Evolutionary conservation across 2,329 filamentous ascomycete genomes (phyloP).

Genomic region (Pseudovirgaria hyperparasitica): DNA sequence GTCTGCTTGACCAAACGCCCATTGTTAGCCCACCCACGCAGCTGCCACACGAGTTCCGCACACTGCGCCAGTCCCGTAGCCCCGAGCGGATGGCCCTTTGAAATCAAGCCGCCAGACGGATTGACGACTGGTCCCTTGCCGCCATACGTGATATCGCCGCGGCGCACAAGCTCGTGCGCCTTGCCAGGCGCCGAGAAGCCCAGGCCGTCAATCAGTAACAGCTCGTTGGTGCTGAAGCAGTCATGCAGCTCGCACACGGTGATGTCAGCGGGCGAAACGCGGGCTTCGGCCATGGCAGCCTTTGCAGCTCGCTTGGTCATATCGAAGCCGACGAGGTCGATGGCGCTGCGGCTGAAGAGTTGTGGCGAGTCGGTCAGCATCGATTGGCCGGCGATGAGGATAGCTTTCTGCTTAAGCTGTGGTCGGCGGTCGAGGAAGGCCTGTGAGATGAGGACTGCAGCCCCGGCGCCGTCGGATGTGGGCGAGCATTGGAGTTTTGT

Average conservation of each 20-base stretch:
- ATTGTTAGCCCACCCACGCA: slow-evolving; percentile 93
- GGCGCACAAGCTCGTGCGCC: slow-evolving; percentile 79
- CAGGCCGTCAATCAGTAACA: slow-evolving; percentile 75
- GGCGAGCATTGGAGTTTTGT: slow-evolving; percentile 96
- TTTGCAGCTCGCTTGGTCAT: slow-evolving; percentile 65
- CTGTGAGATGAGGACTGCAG: slow-evolving; percentile 78
- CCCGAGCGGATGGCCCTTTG: slow-evolving; percentile 87
- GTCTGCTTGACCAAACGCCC: slow-evolving; percentile 51
- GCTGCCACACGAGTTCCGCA: slow-evolving; percentile 86
- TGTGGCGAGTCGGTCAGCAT: slow-evolving; percentile 69
- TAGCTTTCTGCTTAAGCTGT: slow-evolving; percentile 64
- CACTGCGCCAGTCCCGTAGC: slow-evolving; percentile 89
- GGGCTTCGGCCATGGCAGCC: slow-evolving; percentile 59
- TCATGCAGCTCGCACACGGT: slow-evolving; percentile 88
- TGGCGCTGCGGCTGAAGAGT: slow-evolving; percentile 65
- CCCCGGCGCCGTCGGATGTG: slow-evolving; percentile 82
- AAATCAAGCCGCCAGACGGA: slow-evolving; percentile 84
- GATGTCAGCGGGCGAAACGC: slow-evolving; percentile 51
- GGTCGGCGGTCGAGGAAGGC: slow-evolving; percentile 74
- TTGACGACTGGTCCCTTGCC: slow-evolving; percentile 65
- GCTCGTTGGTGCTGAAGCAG: slow-evolving; percentile 91
- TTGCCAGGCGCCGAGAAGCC: slow-evolving; percentile 66
- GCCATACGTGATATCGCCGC: slow-evolving; percentile 83
- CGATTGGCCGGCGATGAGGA: slow-evolving; percentile 76
- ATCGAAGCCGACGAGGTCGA: slow-evolving; percentile 80